Conservation (phyloP, 2,329 filamentous ascomycete genomes). For the Cercospora beticola region DNA sequence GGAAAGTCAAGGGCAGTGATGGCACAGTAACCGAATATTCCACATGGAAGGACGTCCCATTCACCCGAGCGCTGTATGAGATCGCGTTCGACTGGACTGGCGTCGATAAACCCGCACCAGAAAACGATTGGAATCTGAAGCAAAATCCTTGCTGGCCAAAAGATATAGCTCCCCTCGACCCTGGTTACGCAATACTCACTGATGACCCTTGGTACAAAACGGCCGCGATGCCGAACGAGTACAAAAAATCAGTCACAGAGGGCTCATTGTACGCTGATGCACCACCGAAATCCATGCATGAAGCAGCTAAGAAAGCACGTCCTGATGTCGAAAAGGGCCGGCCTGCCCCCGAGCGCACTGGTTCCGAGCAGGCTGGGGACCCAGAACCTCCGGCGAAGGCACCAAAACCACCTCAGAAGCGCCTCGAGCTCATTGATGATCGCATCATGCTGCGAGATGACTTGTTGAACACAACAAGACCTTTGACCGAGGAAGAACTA, state of each 20-base stretch:
- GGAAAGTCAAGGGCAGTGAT: too few relatives aligned
- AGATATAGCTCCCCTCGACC: slow-evolving; percentile 10
- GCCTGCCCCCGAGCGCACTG: background rate
- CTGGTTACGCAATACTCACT: slow-evolving; percentile 5
- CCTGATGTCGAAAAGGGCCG: background rate
- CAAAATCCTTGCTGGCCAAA: slow-evolving; percentile 17
- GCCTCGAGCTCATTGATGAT: background rate
- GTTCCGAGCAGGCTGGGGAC: background rate
- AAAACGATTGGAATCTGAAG: slow-evolving; percentile 5
- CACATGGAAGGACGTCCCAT: slow-evolving; percentile 1
- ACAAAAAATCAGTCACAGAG: background rate
- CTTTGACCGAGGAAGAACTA: slow-evolving; percentile 9
- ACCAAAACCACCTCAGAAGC: background rate
- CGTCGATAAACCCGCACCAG: background rate
- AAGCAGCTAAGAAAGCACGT: background rate
- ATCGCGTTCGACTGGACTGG: slow-evolving; percentile 3
- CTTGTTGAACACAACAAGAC: background rate
- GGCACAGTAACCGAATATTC: too few relatives aligned
- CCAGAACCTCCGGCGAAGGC: background rate
- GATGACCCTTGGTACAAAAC: slow-evolving; percentile 14
- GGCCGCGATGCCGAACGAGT: background rate
- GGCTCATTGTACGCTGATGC: background rate
- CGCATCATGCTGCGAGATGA: slow-evolving; percentile 7
- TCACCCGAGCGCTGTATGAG: background rate
- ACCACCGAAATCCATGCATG: background rate